Conservation (phyloP, 176 grass and related monocot genomes). For the Oryza rufipogon region DNA sequence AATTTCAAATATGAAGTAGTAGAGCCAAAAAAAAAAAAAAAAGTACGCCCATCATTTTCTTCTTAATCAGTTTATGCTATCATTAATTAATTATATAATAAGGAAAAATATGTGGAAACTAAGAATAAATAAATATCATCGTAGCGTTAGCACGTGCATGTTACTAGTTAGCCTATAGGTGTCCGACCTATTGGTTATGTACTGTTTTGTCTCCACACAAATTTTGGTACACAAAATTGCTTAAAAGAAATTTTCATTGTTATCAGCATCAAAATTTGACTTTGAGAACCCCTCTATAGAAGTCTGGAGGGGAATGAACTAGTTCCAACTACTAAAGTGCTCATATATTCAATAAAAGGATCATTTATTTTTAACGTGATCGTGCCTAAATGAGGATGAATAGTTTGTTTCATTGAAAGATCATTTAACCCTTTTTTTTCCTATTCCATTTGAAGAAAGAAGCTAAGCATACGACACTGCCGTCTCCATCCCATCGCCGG, state of each 20-base stretch:
- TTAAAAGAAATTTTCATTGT: background rate
- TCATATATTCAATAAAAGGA: background rate
- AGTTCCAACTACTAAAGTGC: background rate
- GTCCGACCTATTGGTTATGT: background rate
- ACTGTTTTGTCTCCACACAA: background rate
- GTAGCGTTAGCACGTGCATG: too few relatives aligned
- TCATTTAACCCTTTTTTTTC: conserved; percentile 34
- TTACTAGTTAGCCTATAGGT: background rate
- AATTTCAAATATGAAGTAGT: too few relatives aligned
- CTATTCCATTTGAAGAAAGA: conserved; percentile 16
- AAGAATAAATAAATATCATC: too few relatives aligned
- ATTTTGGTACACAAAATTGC: conserved; percentile 13
- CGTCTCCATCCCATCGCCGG: conserved; percentile 21
- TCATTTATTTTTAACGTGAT: background rate
- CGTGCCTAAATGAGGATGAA: conserved; percentile 24
- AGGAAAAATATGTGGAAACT: too few relatives aligned
- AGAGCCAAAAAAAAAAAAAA: too few relatives aligned
- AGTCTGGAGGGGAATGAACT: background rate
- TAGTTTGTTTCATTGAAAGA: conserved; percentile 38
- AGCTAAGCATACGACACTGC: conserved; percentile 50
- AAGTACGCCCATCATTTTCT: too few relatives aligned
- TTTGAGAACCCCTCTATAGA: background rate
- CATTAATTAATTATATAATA: too few relatives aligned
- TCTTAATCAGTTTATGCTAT: too few relatives aligned
- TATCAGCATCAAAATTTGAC: background rate